Evolutionary conservation across 768 basidiomycete species (phyloP).

Genomic region (Mrakia frigida): DNA sequence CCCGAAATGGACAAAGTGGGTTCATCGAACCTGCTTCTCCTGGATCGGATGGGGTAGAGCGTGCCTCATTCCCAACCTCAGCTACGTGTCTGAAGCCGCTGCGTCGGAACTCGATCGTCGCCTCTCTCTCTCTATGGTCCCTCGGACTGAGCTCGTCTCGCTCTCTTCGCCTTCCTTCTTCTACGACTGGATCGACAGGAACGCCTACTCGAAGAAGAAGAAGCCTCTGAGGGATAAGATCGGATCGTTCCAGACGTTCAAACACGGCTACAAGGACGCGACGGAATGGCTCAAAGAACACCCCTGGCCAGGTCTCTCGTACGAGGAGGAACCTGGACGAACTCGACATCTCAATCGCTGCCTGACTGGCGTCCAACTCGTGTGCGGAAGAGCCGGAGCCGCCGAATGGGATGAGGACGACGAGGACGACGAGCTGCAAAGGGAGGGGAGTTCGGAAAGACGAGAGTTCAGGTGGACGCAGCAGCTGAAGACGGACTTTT

Average conservation of each 20-base stretch:
- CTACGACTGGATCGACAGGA: conserved; percentile 71
- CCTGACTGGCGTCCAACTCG: conserved; percentile 23
- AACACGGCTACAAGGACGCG: conserved; percentile 58
- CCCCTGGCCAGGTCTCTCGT: conserved; percentile 77
- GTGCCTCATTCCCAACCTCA: conserved; percentile 47
- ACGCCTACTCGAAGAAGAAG: conserved; percentile 57
- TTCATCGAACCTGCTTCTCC: conserved; percentile 54
- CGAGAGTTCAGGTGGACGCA: conserved; percentile 88
- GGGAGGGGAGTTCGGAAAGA: conserved; percentile 57
- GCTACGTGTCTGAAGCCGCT: conserved; percentile 84
- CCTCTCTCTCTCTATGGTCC: conserved; percentile 72
- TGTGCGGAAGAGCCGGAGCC: conserved; percentile 75
- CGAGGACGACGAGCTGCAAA: conserved; percentile 60
- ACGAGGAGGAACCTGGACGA: conserved; percentile 14
- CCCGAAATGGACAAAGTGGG: conserved; percentile 39
- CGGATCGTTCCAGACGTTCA: conserved; percentile 63
- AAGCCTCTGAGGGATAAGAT: conserved; percentile 80
- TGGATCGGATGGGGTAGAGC: conserved; percentile 81
- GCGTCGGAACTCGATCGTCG: conserved; percentile 75
- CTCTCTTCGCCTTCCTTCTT: conserved; percentile 85
- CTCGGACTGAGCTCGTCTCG: conserved; percentile 74
- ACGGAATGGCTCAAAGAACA: conserved; percentile 57
- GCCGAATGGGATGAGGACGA: conserved; percentile 52
- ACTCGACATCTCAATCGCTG: conserved; percentile 21
- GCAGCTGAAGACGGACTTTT: conserved; percentile 69